Conservation (phyloP, 805 yeast genomes). For the Candida vaughaniae region DNA sequence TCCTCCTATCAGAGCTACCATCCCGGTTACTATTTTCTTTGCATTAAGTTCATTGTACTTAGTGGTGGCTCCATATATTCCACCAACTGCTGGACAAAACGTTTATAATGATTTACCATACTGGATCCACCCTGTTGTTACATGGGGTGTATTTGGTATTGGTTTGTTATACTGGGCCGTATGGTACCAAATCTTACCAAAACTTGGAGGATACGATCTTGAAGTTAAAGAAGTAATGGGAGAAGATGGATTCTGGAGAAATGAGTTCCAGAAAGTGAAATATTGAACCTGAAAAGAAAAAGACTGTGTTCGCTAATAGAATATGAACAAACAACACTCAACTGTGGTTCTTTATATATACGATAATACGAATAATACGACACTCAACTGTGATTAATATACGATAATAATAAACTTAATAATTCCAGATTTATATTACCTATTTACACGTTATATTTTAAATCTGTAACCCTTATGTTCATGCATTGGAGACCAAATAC, state of each 20-base stretch:
- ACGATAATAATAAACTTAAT: too few species aligned
- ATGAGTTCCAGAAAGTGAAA: slow-evolving; percentile 45
- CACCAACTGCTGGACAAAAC: slow-evolving; percentile 64
- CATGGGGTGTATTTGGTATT: slow-evolving; percentile 68
- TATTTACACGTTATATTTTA: slow-evolving; percentile 32
- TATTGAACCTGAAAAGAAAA: slow-evolving; percentile 18
- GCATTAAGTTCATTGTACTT: slow-evolving; percentile 63
- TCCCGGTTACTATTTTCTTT: slow-evolving; percentile 64
- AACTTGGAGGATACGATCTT: slow-evolving; percentile 50
- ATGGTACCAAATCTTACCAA: slow-evolving; percentile 62
- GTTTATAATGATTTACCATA: slow-evolving; percentile 74
- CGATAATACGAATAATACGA: too few species aligned
- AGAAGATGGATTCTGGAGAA: slow-evolving; percentile 73
- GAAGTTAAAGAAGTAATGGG: slow-evolving; percentile 55
- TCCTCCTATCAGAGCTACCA: slow-evolving; percentile 68
- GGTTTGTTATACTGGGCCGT: slow-evolving; percentile 68
- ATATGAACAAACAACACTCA: not conserved
- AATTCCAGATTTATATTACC: not conserved
- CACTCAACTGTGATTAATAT: not conserved
- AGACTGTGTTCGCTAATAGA: too few species aligned
- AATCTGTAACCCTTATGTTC: slow-evolving; percentile 45
- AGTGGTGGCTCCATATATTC: slow-evolving; percentile 75
- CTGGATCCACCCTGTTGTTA: slow-evolving; percentile 78
- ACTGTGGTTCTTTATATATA: not conserved
- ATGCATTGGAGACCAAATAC: slow-evolving; percentile 97